Conservation (phyloP, 768 basidiomycete species). For the Asterophora parasitica region DNA sequence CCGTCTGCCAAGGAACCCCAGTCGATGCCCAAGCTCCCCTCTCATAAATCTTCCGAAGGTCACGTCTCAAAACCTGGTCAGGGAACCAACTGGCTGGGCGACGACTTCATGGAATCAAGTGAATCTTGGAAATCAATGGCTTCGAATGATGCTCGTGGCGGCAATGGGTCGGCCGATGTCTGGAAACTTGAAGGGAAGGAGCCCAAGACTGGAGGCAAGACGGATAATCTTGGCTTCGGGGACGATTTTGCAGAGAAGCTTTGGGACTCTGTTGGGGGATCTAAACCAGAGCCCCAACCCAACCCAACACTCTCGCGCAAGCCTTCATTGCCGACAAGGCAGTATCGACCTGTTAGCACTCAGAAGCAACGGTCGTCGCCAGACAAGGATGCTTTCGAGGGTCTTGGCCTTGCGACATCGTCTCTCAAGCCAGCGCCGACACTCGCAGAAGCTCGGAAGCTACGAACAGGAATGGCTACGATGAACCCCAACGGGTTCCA, state of each 20-base stretch:
- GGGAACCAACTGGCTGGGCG: slow-evolving; percentile 30
- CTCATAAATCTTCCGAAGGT: slow-evolving; percentile 3
- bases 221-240: slow-evolving; percentile 46
- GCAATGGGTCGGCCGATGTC: slow-evolving; percentile 27
- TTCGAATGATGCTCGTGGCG: slow-evolving; percentile 20
- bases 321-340: slow-evolving; percentile 7
- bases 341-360: slow-evolving; percentile 5
- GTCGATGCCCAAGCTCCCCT: neutral
- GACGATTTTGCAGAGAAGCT: slow-evolving; percentile 60
- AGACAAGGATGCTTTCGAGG: slow-evolving; percentile 76
- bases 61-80: slow-evolving; percentile 10
- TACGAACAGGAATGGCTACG: slow-evolving; percentile 66
- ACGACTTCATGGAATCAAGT: slow-evolving; percentile 35
- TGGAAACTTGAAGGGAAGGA: slow-evolving; percentile 32
- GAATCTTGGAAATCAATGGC: slow-evolving; percentile 44
- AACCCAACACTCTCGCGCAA: slow-evolving; percentile 15
- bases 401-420: slow-evolving; percentile 51
- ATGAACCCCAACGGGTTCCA: slow-evolving; percentile 32
- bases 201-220: slow-evolving; percentile 15
- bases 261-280: slow-evolving; percentile 47
- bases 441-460: slow-evolving; percentile 68
- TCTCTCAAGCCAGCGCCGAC: slow-evolving; percentile 53
- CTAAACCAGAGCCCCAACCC: slow-evolving; percentile 14
- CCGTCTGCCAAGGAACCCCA: slow-evolving; percentile 11
- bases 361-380: slow-evolving; percentile 8